Conservation (phyloP, 1,139 yeast species). For the Eremothecium sinecaudum region DNA sequence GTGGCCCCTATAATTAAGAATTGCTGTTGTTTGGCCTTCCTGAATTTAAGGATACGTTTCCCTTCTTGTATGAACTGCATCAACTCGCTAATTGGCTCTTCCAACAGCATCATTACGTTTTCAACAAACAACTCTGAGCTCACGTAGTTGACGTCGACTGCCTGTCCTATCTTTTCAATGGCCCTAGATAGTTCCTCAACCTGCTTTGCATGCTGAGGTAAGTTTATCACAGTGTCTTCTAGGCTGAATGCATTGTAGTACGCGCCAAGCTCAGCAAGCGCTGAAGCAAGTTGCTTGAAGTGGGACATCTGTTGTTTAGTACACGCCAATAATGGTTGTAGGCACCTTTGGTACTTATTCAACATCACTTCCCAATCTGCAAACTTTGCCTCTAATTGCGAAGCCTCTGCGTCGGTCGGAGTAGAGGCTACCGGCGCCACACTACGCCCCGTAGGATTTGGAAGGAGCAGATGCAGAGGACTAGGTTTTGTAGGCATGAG, state of each 20-base stretch:
- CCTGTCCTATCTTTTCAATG: constrained; percentile 77
- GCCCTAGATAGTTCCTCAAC: constrained; percentile 36
- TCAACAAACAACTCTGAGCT: constrained; percentile 62
- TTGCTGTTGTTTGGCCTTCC: constrained; percentile 63
- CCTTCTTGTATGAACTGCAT: constrained; percentile 71
- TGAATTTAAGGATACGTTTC: constrained; percentile 57
- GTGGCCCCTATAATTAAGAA: constrained; percentile 40
- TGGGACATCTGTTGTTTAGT: constrained; percentile 46
- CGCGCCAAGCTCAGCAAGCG: constrained; percentile 34
- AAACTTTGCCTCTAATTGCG: constrained; percentile 34
- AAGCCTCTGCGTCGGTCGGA: constrained; percentile 12
- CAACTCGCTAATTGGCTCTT: constrained; percentile 78
- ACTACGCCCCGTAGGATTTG: constrained; percentile 35
- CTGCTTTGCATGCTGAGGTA: constrained; percentile 11
- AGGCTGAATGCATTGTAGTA: constrained; percentile 68
- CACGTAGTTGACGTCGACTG: constrained; percentile 69
- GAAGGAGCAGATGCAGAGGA: constrained; percentile 57
- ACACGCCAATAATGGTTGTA: constrained; percentile 46
- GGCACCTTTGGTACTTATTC: constrained; percentile 52
- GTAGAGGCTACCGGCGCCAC: constrained; percentile 2
- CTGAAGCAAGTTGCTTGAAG: constrained; percentile 35
- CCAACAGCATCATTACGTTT: constrained; percentile 56
- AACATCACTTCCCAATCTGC: constrained; percentile 45
- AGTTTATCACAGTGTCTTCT: constrained; percentile 38
- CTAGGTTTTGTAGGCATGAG: constrained; percentile 44